phyloP scores from a whole-genome alignment of 495 filamentous ascomycete species.

The Penicillium paxilli region DNA sequence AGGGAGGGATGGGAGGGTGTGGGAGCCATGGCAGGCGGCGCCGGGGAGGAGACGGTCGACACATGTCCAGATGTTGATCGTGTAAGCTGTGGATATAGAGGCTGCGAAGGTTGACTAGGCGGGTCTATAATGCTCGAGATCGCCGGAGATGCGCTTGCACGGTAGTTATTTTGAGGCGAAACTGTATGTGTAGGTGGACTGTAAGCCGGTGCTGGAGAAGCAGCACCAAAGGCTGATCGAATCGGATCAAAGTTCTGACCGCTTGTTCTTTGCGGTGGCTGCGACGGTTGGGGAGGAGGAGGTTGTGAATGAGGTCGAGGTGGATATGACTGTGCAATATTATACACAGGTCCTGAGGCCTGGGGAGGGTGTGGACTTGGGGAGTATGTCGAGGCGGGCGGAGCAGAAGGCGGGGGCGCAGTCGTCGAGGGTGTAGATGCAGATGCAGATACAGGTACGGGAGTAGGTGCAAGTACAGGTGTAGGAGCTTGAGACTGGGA shows the following conservation, averaged over 20 bases:
- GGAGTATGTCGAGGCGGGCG: constrained; percentile 15
- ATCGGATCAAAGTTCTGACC: constrained; percentile 88
- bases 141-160: constrained; percentile 83
- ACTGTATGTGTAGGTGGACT: constrained; percentile 35
- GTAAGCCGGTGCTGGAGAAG: constrained; percentile 53
- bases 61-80: constrained; percentile 37
- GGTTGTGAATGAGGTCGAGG: constrained; percentile 43
- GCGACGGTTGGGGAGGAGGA: constrained; percentile 31
- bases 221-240: constrained; percentile 64
- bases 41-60: constrained; percentile 31
- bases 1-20: constrained; percentile 27
- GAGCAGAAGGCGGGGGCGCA: constrained; percentile 3
- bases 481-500: constrained; percentile 9
- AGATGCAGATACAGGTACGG: constrained; percentile 13
- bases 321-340: constrained; percentile 23
- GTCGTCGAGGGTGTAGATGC: constrained; percentile 21
- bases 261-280: constrained; percentile 49
- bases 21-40: constrained; percentile 20
- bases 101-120: constrained; percentile 45
- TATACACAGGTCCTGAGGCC: constrained; percentile 20
- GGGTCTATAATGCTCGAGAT: constrained; percentile 90
- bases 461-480: constrained; percentile 6
- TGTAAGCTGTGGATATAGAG: constrained; percentile 27
- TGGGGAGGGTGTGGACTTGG: constrained; percentile 23
- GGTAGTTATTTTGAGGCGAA: constrained; percentile 48